Conservation (phyloP, 192 early-diverging fungal genomes). For the Coemansia sp. region DNA sequence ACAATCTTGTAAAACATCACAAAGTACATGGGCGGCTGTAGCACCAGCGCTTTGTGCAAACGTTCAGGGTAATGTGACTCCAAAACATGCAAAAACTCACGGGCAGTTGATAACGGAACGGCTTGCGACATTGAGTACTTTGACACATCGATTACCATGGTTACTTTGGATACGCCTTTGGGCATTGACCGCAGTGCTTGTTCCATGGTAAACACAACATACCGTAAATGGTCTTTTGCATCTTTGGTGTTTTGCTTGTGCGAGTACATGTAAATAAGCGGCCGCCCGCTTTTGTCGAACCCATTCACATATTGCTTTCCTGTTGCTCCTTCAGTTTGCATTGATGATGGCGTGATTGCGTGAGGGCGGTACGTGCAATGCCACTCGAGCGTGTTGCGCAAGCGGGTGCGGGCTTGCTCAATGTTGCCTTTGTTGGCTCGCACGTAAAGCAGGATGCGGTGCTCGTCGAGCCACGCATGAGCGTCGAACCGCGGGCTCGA, state of each 20-base stretch:
- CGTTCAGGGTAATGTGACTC: constrained; percentile 88
- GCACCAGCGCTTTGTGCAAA: constrained; percentile 62
- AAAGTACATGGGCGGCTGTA: constrained; percentile 83
- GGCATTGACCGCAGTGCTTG: constrained; percentile 67
- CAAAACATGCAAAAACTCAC: constrained; percentile 77
- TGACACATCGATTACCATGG: constrained; percentile 81
- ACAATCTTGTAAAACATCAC: constrained; percentile 78
- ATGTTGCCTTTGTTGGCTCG: constrained; percentile 67
- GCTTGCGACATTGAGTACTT: constrained; percentile 61
- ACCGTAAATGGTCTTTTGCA: constrained; percentile 64
- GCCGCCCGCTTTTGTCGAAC: constrained; percentile 68
- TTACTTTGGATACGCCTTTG: constrained; percentile 66
- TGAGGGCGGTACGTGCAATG: constrained; percentile 68
- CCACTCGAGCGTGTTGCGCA: constrained; percentile 78
- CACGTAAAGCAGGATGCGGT: constrained; percentile 67
- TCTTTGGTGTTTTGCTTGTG: constrained; percentile 76
- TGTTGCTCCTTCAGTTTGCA: constrained; percentile 68
- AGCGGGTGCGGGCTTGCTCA: constrained; percentile 53
- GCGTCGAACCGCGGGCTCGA: constrained; percentile 22
- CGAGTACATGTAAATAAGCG: constrained; percentile 73
- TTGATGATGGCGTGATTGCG: constrained; percentile 61
- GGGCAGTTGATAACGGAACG: constrained; percentile 66
- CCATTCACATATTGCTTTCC: constrained; percentile 85
- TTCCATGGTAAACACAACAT: constrained; percentile 81
- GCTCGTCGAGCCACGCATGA: constrained; percentile 13